Evolutionary conservation across 805 yeast genomes (phyloP).

Genomic region (Soucietia sequanensis): DNA sequence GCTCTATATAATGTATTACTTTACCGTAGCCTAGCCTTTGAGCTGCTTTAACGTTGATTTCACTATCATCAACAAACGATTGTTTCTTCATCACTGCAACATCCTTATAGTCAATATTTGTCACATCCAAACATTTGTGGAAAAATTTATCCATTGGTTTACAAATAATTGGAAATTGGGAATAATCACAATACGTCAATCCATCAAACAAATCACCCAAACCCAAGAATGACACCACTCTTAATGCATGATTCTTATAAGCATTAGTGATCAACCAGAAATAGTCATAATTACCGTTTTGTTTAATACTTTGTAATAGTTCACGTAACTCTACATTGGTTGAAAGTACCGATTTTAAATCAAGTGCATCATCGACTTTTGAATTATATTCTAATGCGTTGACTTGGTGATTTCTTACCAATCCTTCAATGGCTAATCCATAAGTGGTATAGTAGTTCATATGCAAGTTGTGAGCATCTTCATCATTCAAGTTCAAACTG

Average conservation of each 20-base stretch:
- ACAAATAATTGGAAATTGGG: constrained; percentile 67
- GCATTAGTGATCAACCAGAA: constrained; percentile 96
- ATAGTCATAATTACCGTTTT: constrained; percentile 53
- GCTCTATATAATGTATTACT: constrained; percentile 74
- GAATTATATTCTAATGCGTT: constrained; percentile 87
- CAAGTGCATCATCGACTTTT: constrained; percentile 89
- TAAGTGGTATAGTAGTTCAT: constrained; percentile 76
- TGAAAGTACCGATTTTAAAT: constrained; percentile 71
- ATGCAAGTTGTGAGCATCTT: constrained; percentile 73
- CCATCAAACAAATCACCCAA: constrained; percentile 95
- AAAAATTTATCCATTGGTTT: constrained; percentile 83
- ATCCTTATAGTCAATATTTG: constrained; percentile 48
- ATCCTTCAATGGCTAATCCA: constrained; percentile 92
- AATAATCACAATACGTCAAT: constrained; percentile 87
- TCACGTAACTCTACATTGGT: constrained; percentile 59
- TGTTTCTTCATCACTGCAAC: constrained; percentile 47
- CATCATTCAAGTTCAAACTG: constrained; percentile 58
- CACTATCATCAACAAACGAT: constrained; percentile 83
- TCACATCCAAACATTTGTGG: constrained; percentile 59
- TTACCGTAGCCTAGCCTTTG: constrained; percentile 66
- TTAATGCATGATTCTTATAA: constrained; percentile 81
- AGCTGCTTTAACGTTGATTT: constrained; percentile 75
- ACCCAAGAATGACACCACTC: constrained; percentile 79
- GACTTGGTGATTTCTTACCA: constrained; percentile 65
- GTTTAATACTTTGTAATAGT: constrained; percentile 46